phyloP scores from a whole-genome alignment of 2,329 filamentous ascomycete genomes.

The Diplodia scrobiculata region DNA sequence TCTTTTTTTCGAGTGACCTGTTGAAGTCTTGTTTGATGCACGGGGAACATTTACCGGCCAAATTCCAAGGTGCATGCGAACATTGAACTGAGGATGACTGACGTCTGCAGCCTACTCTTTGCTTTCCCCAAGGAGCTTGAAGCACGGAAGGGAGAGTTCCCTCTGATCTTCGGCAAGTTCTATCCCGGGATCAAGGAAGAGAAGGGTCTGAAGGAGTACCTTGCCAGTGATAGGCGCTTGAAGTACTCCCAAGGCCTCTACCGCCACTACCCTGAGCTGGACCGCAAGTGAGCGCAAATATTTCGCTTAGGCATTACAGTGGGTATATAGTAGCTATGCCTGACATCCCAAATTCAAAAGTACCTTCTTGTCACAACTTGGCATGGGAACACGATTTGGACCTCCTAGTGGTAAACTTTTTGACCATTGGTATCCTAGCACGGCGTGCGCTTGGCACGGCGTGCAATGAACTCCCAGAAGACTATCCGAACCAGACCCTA shows the following conservation, averaged over 20 bases:
- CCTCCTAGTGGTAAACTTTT: conserved; percentile 22
- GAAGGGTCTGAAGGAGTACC: conserved; percentile 67
- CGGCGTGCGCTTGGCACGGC: conserved; percentile 4
- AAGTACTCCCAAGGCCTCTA: conserved; percentile 68
- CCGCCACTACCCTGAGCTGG: conserved; percentile 72
- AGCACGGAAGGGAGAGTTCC: conserved; percentile 60
- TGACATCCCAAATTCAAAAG: not conserved
- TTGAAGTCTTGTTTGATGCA: not conserved
- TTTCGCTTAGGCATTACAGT: not conserved
- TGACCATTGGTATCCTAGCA: conserved; percentile 29
- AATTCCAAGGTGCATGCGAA: not conserved
- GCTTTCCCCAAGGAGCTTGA: conserved; percentile 70
- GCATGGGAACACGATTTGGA: conserved; percentile 10
- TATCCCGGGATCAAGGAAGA: conserved; percentile 65
- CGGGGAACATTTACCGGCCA: not conserved
- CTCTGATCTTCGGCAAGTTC: conserved; percentile 62
- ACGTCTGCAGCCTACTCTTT: conserved; percentile 61
- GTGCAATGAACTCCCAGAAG: conserved; percentile 19
- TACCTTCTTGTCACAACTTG: conserved; percentile 3
- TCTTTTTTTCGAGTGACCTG: not conserved
- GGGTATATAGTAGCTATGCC: not conserved
- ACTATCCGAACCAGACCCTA: conserved; percentile 30
- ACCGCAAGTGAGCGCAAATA: conserved; percentile 48
- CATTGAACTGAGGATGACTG: not conserved
- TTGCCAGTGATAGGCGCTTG: conserved; percentile 65